A percentile compares a stretch with the other conserved stretches of the same genome.
These are phyloP conservation scores for Beauveria australis DNA, from an alignment of 2,329 filamentous ascomycete genomes.

Conservation along the genomic window DNA sequence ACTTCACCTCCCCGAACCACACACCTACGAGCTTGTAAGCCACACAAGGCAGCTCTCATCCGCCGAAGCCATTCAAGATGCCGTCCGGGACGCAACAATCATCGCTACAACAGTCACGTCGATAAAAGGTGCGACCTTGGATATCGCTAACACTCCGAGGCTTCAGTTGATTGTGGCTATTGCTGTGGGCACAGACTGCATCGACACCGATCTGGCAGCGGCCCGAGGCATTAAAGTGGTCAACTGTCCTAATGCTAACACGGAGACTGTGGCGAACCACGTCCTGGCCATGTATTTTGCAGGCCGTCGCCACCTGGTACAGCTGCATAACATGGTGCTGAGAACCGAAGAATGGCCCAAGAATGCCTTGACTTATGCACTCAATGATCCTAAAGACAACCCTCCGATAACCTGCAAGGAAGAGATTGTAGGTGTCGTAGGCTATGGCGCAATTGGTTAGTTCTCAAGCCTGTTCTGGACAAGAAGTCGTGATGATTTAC, in stretches of 20 bases:
- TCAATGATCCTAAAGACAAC: slow-evolving; percentile 14
- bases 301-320: slow-evolving; percentile 12
- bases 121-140: neutral
- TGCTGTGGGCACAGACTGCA: slow-evolving; percentile 57
- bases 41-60: neutral
- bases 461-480: neutral
- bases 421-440: slow-evolving; percentile 21
- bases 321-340: slow-evolving; percentile 3
- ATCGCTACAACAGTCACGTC: neutral
- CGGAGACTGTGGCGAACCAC: slow-evolving; percentile 65
- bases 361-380: slow-evolving; percentile 13
- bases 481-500: neutral
- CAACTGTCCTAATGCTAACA: slow-evolving; percentile 65
- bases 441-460: slow-evolving; percentile 16
- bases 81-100: neutral
- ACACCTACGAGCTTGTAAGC: neutral
- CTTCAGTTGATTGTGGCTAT: slow-evolving; percentile 6
- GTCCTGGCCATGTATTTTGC: slow-evolving; percentile 62
- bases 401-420: slow-evolving; percentile 20
- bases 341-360: slow-evolving; percentile 12
- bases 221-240: slow-evolving; percentile 64
- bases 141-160: neutral
- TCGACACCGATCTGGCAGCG: slow-evolving; percentile 61
- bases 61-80: neutral
- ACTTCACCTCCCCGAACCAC: neutral